Evolutionary conservation across 179 eudicot genomes (phyloP), one percentile per base, ranked within the genome.

Genomic region (Spinacia oleracea): DNA sequence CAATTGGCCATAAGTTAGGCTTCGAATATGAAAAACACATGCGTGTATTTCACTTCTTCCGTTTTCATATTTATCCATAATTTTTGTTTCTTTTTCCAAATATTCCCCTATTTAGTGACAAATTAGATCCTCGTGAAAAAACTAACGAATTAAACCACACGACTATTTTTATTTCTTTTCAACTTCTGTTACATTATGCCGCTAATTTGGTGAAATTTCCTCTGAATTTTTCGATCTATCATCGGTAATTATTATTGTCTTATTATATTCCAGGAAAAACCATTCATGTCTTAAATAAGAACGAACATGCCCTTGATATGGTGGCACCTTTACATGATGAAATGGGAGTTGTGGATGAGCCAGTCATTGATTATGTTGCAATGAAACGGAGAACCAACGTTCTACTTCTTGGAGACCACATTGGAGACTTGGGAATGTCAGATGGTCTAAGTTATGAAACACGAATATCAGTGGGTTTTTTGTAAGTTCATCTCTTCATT

Each of bases 241-340:
- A 25, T 78, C 43, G 23, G 27, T 51, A 46, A 56, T 38, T 38
- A 62, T 74, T 45, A 27, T 12, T 76, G 34, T 27, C 9, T 40
- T 83, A 35, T 72, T 66, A 69, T 63, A 70, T 77, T 77, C 46
- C 88, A 94, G 98, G 97, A 62, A 94, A 94, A 83, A 90, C 93
- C 23, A 94, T 94, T 84, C 98, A 94, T 84, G 92, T 89, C 65
- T 79, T 94, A 76, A 94, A 94, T 84, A 94, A 94, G 87, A 94
- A 94, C 58, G 98, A 94, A 81, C 98, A 94, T 84, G 97, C 98
- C 72, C 91, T 94, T 74, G 93, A 94, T 85, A 94, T 91, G 98
- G 98, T 95, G 68, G 95, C 90, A 60, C 95, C 98, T 74, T 40
- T 90, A 62, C 93, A 86, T 79, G 92, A 89, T 75, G 83, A 81